phyloP scores from a whole-genome alignment of 2,329 filamentous ascomycete species.

The Penicillium aurantiogriseum region DNA sequence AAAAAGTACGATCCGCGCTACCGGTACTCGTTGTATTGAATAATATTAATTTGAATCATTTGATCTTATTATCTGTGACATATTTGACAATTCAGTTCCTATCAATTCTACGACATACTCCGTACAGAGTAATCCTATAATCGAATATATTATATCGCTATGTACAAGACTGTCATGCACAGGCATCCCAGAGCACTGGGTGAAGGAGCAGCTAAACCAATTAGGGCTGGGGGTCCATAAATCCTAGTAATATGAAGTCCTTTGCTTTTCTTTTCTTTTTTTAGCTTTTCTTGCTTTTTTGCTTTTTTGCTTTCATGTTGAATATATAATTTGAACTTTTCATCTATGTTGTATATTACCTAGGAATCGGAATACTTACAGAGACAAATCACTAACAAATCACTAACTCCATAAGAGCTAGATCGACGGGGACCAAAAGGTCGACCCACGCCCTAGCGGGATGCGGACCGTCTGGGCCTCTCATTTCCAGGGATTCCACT shows the following conservation, averaged over 20 bases:
- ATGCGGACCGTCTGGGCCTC: conserved; percentile 12
- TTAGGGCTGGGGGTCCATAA: neutral
- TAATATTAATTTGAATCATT: neutral
- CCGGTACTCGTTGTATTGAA: neutral
- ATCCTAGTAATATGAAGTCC: neutral
- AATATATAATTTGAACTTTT: neutral
- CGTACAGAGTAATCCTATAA: neutral
- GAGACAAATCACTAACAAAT: no score
- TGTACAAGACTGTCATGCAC: neutral
- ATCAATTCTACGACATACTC: neutral
- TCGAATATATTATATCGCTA: neutral
- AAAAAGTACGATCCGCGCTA: conserved; percentile 5
- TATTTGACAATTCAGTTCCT: neutral
- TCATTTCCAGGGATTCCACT: conserved; percentile 2
- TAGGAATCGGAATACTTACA: no score
- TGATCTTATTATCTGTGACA: neutral
- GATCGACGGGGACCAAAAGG: neutral
- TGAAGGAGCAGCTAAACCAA: neutral
- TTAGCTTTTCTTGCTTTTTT: no score
- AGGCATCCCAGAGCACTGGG: neutral
- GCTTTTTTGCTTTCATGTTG: neutral
- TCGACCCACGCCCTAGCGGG: conserved; percentile 7
- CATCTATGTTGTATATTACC: no score
- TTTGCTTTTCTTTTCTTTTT: neutral
- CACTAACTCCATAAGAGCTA: neutral